Percentiles rank a stretch among this genome's conserved stretches.
Conservation (phyloP, 805 yeast genomes). For the Ogataea chonburiensis region DNA sequence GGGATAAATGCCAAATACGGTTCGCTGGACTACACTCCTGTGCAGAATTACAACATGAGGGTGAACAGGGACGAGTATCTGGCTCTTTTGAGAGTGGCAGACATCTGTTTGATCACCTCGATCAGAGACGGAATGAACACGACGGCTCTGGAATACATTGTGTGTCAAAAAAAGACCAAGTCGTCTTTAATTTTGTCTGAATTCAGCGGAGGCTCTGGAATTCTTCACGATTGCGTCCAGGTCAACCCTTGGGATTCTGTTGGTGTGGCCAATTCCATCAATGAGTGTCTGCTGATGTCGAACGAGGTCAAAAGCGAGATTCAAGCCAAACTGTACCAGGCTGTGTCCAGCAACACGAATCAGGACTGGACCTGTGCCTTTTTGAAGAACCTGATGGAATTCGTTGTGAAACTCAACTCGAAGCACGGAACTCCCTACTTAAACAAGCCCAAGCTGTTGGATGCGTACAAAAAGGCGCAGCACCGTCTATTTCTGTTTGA, state of each 20-base stretch:
- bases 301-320: constrained; percentile 42
- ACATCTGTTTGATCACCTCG: constrained; percentile 83
- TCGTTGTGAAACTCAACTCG: constrained; percentile 36
- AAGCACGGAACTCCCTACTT: constrained; percentile 75
- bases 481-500: constrained; percentile 86
- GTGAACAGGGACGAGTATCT: constrained; percentile 85
- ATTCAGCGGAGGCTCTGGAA: constrained; percentile 84
- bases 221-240: constrained; percentile 67
- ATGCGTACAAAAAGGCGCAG: constrained; percentile 57
- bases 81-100: constrained; percentile 86
- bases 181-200: constrained; percentile 87
- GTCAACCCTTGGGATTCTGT: constrained; percentile 98
- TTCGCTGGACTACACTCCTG: constrained; percentile 76
- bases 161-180: constrained; percentile 72
- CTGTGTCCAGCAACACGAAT: constrained; percentile 68
- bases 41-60: constrained; percentile 89
- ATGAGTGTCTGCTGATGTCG: constrained; percentile 62
- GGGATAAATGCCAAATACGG: constrained; percentile 87
- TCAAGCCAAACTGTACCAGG: constrained; percentile 55
- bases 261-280: constrained; percentile 83
- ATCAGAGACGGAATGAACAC: constrained; percentile 97
- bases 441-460: constrained; percentile 63
- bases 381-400: constrained; percentile 40
- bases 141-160: constrained; percentile 87
- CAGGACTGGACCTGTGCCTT: constrained; percentile 77